Evolutionary conservation across 1,139 yeast species (phyloP).

Genomic region (Martiniozyma asiatica): DNA sequence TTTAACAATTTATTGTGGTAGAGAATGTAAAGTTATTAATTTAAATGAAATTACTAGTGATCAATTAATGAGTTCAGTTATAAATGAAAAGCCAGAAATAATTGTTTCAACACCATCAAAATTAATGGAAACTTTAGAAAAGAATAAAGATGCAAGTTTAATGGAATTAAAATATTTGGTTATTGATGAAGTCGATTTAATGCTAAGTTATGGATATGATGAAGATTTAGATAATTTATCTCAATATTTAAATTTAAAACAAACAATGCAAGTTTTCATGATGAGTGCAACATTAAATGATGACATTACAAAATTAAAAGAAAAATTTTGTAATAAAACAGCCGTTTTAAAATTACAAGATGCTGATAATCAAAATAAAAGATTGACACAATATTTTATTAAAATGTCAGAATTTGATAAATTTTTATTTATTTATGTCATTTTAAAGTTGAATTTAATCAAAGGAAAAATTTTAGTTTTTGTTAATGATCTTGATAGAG

Average conservation of each 20-base stretch:
- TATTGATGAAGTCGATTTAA: constrained; percentile 92
- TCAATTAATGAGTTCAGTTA: constrained; percentile 57
- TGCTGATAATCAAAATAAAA: constrained; percentile 39
- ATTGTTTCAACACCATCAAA: constrained; percentile 83
- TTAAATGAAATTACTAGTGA: constrained; percentile 59
- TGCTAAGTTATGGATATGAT: constrained; percentile 80
- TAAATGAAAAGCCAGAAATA: constrained; percentile 67
- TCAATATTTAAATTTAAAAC: constrained; percentile 49
- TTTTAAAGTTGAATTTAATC: constrained; percentile 76
- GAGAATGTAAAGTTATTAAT: constrained; percentile 54
- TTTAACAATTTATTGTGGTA: constrained; percentile 60
- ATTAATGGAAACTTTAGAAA: constrained; percentile 48
- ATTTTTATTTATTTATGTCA: constrained; percentile 79
- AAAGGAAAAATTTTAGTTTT: constrained; percentile 87
- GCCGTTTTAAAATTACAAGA: constrained; percentile 74
- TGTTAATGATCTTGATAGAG: constrained; percentile 92
- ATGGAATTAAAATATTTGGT: constrained; percentile 56
- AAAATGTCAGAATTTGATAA: constrained; percentile 85
- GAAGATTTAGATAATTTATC: constrained; percentile 67
- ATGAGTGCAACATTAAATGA: constrained; percentile 96
- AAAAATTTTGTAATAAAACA: constrained; percentile 72
- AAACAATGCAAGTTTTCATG: constrained; percentile 74
- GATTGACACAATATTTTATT: constrained; percentile 75
- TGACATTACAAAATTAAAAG: constrained; percentile 68
- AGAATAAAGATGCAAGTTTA: constrained; percentile 35